Percentiles rank a stretch among this genome's conserved stretches.
Conservation (phyloP, 2,329 filamentous ascomycete genomes). For the Eurotiales sp. region DNA sequence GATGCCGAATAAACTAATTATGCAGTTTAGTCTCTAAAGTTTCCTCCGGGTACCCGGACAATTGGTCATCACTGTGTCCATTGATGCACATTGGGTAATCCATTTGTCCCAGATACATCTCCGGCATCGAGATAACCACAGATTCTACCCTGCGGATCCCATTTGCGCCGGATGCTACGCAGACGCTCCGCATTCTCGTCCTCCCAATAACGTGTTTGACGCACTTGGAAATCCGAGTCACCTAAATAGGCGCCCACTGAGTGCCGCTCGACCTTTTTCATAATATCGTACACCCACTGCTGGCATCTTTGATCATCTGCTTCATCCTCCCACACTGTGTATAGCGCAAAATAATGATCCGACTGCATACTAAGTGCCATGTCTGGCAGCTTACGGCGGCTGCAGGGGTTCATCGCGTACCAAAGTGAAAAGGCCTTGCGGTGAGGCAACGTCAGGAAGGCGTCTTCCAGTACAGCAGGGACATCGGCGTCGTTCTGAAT, state of each 20-base stretch:
- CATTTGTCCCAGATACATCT: slow-evolving; percentile 39
- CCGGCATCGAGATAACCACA: slow-evolving; percentile 43
- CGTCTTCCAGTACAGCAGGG: neutral
- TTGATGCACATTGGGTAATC: slow-evolving; percentile 41
- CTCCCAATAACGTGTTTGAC: slow-evolving; percentile 48
- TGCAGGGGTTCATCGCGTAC: slow-evolving; percentile 31
- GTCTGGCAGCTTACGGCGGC: slow-evolving; percentile 34
- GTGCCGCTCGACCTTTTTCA: slow-evolving; percentile 33
- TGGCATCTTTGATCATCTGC: slow-evolving; percentile 7
- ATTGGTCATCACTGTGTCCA: slow-evolving; percentile 22
- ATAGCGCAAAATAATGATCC: slow-evolving; percentile 53
- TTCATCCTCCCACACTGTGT: slow-evolving; percentile 44
- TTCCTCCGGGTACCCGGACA: too few species aligned
- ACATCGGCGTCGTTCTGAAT: slow-evolving; percentile 43
- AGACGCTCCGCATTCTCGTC: slow-evolving; percentile 39
- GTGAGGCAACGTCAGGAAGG: neutral
- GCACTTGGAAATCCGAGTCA: slow-evolving; percentile 49
- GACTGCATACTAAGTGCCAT: slow-evolving; percentile 54
- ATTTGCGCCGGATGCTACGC: slow-evolving; percentile 21
- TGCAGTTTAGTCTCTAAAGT: neutral
- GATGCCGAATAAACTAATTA: too few species aligned
- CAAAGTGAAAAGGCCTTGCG: neutral
- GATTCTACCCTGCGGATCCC: slow-evolving; percentile 23
- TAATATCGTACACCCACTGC: slow-evolving; percentile 17
- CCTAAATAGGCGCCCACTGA: slow-evolving; percentile 49